Evolutionary conservation across 257 asterid genomes (phyloP), one percentile per base, ranked within the genome.

Genomic region (Plectranthus barbatus): DNA sequence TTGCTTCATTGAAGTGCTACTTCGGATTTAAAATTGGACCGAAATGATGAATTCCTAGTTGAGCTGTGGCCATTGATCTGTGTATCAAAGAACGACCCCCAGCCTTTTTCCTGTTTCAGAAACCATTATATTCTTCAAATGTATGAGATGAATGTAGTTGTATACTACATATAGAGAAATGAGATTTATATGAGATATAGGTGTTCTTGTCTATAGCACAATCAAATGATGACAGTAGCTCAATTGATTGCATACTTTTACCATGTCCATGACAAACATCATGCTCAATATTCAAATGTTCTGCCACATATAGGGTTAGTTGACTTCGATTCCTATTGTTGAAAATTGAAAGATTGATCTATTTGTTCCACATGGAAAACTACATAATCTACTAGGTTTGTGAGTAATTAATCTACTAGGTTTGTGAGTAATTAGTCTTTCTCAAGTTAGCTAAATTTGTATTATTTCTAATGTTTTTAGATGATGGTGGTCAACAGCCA

Each of bases 401-500:
- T 41, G 21, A 68, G 52, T 17, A 20, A 44, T 54, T 11, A 31
- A 55, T 50, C 50, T 48, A 17, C 20, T 13, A 23, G 24, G 18
- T 23, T 54, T 31, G 14, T 41, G 21, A 68, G 52, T 17, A 20
- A 44, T 54, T 11, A 31, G 55, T 50, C 50, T 60, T 34, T 42
- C 55, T 58, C 39, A 37, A 68, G 46, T 48, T 56, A 66, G 61
- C 55, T 73, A 45, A 31, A 7, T 41, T 21, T 50, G 29, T 54
- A 26, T 50, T 64, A 52, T 26, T 60, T 72, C 48, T 51, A 57
- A 12, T 59, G 21, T 70, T 51, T 72, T 77, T 88, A 88, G 98
- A 78, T 75, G 95, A 78, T 47, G 86, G 81, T 70, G 93, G 69
- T 51, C 82, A 79, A 62, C 95, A 80, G 58, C 73, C 93, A 58